Evolutionary conservation across 1,284 basidiomycete species (phyloP).

Genomic region (Naganishia cerealis): DNA sequence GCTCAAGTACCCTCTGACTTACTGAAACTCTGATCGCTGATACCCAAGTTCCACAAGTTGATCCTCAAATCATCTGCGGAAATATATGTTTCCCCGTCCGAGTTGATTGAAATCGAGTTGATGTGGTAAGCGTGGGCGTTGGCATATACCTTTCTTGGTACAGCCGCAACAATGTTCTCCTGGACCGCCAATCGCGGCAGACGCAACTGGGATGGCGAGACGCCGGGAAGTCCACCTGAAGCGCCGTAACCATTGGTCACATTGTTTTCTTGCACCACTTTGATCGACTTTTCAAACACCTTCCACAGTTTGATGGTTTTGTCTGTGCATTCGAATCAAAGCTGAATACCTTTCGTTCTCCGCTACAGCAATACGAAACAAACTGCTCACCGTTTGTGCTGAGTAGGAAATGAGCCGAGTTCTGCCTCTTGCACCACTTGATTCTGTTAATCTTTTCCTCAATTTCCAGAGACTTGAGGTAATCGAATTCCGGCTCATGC

Average conservation of each 20-base stretch:
- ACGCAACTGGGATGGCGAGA: slow-evolving; percentile 64
- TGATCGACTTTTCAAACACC: slow-evolving; percentile 96
- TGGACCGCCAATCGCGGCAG: slow-evolving; percentile 88
- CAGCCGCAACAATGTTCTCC: slow-evolving; percentile 97
- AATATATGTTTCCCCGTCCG: slow-evolving; percentile 98
- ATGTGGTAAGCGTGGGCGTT: slow-evolving; percentile 99
- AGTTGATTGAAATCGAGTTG: slow-evolving; percentile 99
- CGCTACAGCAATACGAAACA: neutral
- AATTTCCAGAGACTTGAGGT: slow-evolving; percentile 98
- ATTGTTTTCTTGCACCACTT: slow-evolving; percentile 96
- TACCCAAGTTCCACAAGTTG: slow-evolving; percentile 98
- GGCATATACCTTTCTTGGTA: slow-evolving; percentile 96
- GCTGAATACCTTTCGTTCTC: neutral
- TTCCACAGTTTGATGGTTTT: slow-evolving; percentile 99
- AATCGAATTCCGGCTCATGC: slow-evolving; percentile 99
- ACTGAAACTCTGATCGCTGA: slow-evolving; percentile 99
- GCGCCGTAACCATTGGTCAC: slow-evolving; percentile 72
- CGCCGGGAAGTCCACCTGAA: slow-evolving; percentile 33
- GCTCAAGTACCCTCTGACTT: slow-evolving; percentile 51
- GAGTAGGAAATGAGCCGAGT: slow-evolving; percentile 92
- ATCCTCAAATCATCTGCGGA: slow-evolving; percentile 95
- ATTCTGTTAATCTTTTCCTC: slow-evolving; percentile 99
- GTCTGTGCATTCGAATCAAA: slow-evolving; percentile 60
- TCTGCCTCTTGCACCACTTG: slow-evolving; percentile 98
- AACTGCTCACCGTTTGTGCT: slow-evolving; percentile 82